A percentile compares a stretch with the other conserved stretches of the same genome.
Conservation (phyloP, 805 yeast genomes). For the Wickerhamiella australiensis region DNA sequence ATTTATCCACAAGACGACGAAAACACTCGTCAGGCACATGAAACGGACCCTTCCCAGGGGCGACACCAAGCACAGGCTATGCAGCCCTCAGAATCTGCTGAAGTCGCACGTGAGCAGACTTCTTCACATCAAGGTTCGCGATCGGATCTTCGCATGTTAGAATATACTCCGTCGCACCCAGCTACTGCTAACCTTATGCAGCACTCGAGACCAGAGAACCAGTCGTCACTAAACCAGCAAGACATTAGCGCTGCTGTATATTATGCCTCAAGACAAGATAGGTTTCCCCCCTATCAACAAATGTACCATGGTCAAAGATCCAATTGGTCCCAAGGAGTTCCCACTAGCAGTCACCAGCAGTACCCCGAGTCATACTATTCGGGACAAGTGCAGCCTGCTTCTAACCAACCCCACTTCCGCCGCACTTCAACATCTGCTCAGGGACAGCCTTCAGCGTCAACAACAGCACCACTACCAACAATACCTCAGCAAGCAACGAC, state of each 20-base stretch:
- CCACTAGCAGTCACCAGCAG: background rate
- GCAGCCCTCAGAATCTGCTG: conserved; percentile 1
- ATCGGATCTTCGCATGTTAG: background rate
- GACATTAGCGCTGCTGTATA: background rate
- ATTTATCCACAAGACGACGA: conserved; percentile 2
- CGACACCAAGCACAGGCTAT: conserved; percentile 1
- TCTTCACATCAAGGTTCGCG: background rate
- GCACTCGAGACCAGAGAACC: background rate
- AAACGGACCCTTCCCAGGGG: conserved; percentile 5
- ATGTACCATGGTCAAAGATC: background rate
- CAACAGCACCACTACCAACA: background rate
- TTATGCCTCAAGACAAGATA: background rate
- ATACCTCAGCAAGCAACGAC: background rate
- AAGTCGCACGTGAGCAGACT: background rate
- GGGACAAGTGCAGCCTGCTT: background rate
- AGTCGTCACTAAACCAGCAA: background rate
- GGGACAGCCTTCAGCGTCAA: background rate
- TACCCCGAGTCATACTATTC: background rate
- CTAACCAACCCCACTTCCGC: background rate
- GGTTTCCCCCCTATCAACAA: background rate
- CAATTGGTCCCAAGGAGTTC: background rate
- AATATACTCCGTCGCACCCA: background rate
- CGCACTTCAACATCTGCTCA: background rate
- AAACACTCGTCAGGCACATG: background rate
- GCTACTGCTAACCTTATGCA: background rate